Conservation (phyloP, 768 basidiomycete genomes). For the Boletus patriciae region DNA sequence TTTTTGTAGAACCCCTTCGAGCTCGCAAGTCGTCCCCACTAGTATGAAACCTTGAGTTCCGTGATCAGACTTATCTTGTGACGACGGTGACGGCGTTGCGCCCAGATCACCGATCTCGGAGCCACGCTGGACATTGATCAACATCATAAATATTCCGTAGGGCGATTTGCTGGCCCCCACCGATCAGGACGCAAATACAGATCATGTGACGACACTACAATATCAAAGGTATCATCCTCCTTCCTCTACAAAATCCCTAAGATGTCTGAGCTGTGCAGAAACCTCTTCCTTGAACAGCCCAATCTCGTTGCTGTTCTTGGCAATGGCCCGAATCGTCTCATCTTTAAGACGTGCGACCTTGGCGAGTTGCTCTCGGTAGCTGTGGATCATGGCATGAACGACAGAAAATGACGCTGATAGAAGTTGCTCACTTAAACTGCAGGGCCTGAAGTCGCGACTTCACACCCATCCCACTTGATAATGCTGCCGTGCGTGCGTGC, state of each 20-base stretch:
- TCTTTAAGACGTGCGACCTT: slow-evolving; percentile 73
- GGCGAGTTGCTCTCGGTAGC: slow-evolving; percentile 78
- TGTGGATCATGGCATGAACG: slow-evolving; percentile 29
- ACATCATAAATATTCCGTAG: too few species aligned
- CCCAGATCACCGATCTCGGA: not conserved
- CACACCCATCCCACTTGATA: slow-evolving; percentile 80
- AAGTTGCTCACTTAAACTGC: slow-evolving; percentile 64
- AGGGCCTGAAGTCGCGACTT: slow-evolving; percentile 74
- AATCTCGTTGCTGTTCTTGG: slow-evolving; percentile 83
- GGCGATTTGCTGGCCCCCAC: too few species aligned
- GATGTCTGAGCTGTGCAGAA: slow-evolving; percentile 64
- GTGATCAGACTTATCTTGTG: not conserved
- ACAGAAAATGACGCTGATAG: not conserved
- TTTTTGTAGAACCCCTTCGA: not conserved
- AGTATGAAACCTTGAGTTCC: slow-evolving; percentile 2
- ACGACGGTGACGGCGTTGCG: not conserved
- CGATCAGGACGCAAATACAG: not conserved
- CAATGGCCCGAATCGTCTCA: slow-evolving; percentile 76
- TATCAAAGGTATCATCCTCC: slow-evolving; percentile 30
- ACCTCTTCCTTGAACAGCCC: slow-evolving; percentile 80
- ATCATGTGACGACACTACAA: not conserved
- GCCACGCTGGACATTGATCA: not conserved
- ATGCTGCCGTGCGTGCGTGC: slow-evolving; percentile 70
- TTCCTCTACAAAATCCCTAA: slow-evolving; percentile 67
- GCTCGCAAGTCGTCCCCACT: not conserved